These are phyloP conservation scores for Epichloe glyceriae DNA, from an alignment of 2,329 filamentous ascomycete species.

Conservation along the genomic window DNA sequence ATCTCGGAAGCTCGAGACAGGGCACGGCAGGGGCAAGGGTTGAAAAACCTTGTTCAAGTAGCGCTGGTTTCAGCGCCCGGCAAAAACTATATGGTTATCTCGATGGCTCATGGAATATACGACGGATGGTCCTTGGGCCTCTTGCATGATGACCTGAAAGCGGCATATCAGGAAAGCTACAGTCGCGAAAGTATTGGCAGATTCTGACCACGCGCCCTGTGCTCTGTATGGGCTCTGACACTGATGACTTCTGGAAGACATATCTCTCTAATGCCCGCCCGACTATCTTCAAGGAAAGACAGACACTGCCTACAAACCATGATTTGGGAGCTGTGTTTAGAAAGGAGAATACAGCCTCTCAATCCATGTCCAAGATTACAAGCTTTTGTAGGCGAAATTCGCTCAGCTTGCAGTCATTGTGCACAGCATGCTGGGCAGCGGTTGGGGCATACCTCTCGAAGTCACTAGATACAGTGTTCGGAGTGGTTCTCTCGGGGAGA, in stretches of 20 bases:
- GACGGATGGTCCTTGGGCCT: constrained; percentile 75
- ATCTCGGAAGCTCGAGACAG: constrained; percentile 23
- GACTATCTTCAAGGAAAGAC: constrained; percentile 17
- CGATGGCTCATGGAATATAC: constrained; percentile 76
- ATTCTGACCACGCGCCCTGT: constrained; percentile 8
- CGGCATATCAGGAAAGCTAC: constrained; percentile 42
- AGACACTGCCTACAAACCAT: background rate
- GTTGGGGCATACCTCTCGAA: constrained; percentile 50
- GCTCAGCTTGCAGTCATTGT: constrained; percentile 64
- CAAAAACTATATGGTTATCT: constrained; percentile 42
- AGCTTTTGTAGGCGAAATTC: constrained; percentile 51
- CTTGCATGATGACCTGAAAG: constrained; percentile 56
- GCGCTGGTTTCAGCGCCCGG: constrained; percentile 23
- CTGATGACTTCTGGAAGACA: constrained; percentile 54
- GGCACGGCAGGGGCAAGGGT: constrained; percentile 25
- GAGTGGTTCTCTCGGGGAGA: constrained; percentile 73
- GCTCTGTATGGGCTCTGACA: constrained; percentile 7
- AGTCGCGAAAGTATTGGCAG: constrained; percentile 25
- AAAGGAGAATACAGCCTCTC: constrained; percentile 8
- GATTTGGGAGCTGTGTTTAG: constrained; percentile 1
- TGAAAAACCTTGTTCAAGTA: constrained; percentile 35
- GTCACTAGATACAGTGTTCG: constrained; percentile 66
- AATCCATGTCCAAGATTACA: constrained; percentile 14
- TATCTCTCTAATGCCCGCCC: constrained; percentile 42
- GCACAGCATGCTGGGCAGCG: constrained; percentile 64